Base-by-base conservation (phyloP, 306 rosid genomes). In the Casuarina cunninghamiana region DNA sequence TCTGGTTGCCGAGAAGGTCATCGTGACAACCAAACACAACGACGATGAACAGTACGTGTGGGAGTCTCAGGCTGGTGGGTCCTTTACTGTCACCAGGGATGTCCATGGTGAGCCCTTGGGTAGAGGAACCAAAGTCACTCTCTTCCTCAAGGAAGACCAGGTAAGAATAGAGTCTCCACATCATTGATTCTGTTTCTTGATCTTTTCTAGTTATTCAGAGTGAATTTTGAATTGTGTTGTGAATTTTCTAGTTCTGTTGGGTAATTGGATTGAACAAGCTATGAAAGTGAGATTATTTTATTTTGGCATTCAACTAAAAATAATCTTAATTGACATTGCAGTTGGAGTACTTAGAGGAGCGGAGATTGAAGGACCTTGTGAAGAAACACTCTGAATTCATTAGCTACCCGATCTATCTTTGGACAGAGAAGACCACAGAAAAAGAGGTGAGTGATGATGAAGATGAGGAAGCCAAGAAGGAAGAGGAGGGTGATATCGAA, bases 61-160 rank as follows among this genome's bases (percentile, higher is more conserved):
- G 86, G 75, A 79, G 38, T 83, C 84, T 16, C 76, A 83, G 68
- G 81, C 83, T 19, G 84, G 81, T 17, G 81, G 87, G 43, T 83
- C 81, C 45, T 83, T 83, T 49, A 65, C 83, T 5, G 60, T 83
- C 10, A 71, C 76, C 16, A 53, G 57, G 51, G 84, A 83, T 57
- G 74, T 66, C 1, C 35, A 71, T 35, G 83, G 79, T 13, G 83
- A 83, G 75, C 81, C 67, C 12, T 16, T 83, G 6, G 84, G 76
- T 50, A 71, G 76, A 66, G 76, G 84, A 32, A 79, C 81, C 11
- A 79, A 79, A 72, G 54, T 83, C 43, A 76, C 80, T 10, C 60
- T 79, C 19, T 83, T 45, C 75, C 87, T 83, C 58, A 83, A 83
- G 68, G 87, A 79, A 45, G 81, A 72, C 66, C 81, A 76, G 71